phyloP scores from a whole-genome alignment of 2,329 filamentous ascomycete genomes.

The Graphilbum ipis-grandicollis region DNA sequence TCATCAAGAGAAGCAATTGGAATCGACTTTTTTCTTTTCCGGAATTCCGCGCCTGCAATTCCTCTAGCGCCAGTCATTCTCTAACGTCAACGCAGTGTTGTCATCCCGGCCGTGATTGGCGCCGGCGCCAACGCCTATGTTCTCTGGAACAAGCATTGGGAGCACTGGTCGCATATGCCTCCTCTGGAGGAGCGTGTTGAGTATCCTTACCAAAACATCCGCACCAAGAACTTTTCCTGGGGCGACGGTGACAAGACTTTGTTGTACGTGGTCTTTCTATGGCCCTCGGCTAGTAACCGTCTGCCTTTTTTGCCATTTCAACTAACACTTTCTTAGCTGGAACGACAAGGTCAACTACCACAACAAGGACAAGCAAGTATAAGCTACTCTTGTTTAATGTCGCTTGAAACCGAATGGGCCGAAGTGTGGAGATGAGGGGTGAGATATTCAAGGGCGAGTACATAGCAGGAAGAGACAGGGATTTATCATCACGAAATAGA shows the following conservation, averaged over 20 bases:
- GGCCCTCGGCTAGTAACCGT: too few relatives aligned
- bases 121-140: slow-evolving; percentile 70
- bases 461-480: too few relatives aligned
- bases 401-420: too few relatives aligned
- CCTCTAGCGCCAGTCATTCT: slow-evolving; percentile 4
- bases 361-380: slow-evolving; percentile 63
- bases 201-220: slow-evolving; percentile 97
- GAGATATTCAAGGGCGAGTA: too few relatives aligned
- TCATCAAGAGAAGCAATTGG: too few relatives aligned
- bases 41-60: too few relatives aligned
- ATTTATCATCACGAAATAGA: too few relatives aligned
- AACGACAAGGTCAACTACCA: slow-evolving; percentile 93
- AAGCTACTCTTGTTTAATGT: slow-evolving; percentile 11
- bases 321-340: slow-evolving; percentile 66
- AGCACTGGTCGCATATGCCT: slow-evolving; percentile 74
- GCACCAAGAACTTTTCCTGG: slow-evolving; percentile 89
- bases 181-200: slow-evolving; percentile 81
- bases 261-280: slow-evolving; percentile 14
- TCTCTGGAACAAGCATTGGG: slow-evolving; percentile 93
- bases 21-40: too few relatives aligned
- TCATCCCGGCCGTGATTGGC: slow-evolving; percentile 55
- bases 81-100: slow-evolving; percentile 35
- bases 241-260: slow-evolving; percentile 75
- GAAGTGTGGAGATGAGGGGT: too few relatives aligned
- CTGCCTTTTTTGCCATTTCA: too few relatives aligned